Base-by-base conservation (phyloP, 257 asterid species). In the Leonotis leonurus region DNA sequence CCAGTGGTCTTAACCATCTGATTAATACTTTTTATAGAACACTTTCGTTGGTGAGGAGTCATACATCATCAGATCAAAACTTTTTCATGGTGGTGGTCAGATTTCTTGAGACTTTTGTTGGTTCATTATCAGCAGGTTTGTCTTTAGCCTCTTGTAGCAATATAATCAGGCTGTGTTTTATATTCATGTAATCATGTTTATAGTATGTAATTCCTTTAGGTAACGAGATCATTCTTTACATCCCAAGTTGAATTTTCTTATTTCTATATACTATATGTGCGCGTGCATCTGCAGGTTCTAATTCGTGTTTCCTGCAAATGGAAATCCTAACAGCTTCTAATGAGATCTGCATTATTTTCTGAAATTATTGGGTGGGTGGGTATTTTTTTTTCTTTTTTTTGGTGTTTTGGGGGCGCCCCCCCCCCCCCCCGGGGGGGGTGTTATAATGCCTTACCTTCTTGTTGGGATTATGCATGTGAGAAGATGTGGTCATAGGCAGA, bases 121-220 rank as follows among this genome's bases (percentile, higher is more conserved):
- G 99, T 62, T 93, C 99, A 46, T 26, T 93, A 83, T 89, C 97
- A 69, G 83, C 99, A 81, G 99, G 99, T 93, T 74, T 60, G 73
- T 81, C 43, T 72, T 69, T 54, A 58, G 71, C 59, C 27, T 61
- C 24, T 53, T 55, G 49, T 55, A 36, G 54, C 48, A 22, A 50
- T 70, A 61, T 53, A 73, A 48, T 22, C 37, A 30, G 56, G 26
- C 56, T 35, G 33, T 62, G 4, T 57, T 14, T 71, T 45, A 57
- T 25, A 50, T 52, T 64, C 55, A 25, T 49, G 20, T 10, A 13
- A 25, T n/a, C 13, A n/a, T 67, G 46, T 30, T 62, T 59, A 60
- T 44, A 55, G 6, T 33, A 33, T 36, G 30, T 12, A 36, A 12
- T 56, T n/a, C 32, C 21, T 62, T 39, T 25, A 49, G 25, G 8